These are phyloP conservation scores for Exophiala sp. DNA, from an alignment of 2,329 filamentous ascomycete species.

Conservation along the genomic window DNA sequence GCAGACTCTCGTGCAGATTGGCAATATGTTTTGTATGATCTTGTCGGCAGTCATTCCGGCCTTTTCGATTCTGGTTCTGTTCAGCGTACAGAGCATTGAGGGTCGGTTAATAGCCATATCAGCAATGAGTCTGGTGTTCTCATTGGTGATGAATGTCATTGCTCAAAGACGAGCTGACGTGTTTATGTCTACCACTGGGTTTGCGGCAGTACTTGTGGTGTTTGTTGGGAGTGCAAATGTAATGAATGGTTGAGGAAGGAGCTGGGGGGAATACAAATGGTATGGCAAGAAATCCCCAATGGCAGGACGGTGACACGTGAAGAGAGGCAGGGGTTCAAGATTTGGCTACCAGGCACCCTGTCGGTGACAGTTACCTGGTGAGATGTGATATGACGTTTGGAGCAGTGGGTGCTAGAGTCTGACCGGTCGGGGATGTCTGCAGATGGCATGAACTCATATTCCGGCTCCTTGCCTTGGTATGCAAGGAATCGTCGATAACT, in stretches of 20 bases:
- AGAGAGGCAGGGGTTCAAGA: background rate
- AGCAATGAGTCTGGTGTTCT: conserved; percentile 25
- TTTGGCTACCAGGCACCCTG: background rate
- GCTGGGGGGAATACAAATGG: conserved; percentile 3
- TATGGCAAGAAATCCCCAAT: conserved; percentile 19
- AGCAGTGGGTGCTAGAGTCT: too few relatives aligned
- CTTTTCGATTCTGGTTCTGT: conserved; percentile 22
- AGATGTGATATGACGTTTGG: too few relatives aligned
- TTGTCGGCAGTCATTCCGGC: conserved; percentile 25
- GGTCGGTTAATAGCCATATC: conserved; percentile 21
- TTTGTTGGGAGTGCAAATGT: conserved; percentile 24
- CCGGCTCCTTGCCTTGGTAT: too few relatives aligned
- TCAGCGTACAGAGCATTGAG: conserved; percentile 21
- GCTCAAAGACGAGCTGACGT: conserved; percentile 24
- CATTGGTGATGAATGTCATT: conserved; percentile 25
- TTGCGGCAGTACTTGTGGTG: conserved; percentile 26
- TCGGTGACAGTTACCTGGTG: background rate
- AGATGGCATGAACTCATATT: too few relatives aligned
- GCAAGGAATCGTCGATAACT: too few relatives aligned
- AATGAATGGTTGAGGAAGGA: conserved; percentile 12
- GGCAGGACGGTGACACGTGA: conserved; percentile 13
- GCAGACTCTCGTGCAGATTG: conserved; percentile 21
- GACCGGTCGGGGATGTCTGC: too few relatives aligned
- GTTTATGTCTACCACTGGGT: conserved; percentile 26
- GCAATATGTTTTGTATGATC: conserved; percentile 24